Percentiles rank a stretch among this genome's conserved stretches.
Evolutionary conservation across 495 filamentous ascomycete genomes (phyloP).

Genomic region (Durotheca rogersii): DNA sequence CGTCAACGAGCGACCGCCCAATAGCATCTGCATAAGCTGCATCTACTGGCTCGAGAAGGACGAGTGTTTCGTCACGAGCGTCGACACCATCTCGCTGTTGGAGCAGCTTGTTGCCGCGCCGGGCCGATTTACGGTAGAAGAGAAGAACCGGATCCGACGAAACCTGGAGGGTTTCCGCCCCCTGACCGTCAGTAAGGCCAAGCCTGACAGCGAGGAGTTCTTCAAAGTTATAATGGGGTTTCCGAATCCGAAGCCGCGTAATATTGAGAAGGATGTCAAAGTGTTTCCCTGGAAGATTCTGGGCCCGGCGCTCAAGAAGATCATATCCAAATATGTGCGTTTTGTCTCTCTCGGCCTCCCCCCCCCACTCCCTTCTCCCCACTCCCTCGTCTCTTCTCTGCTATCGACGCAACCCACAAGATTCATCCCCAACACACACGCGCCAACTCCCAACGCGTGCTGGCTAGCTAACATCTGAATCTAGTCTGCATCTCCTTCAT

Average conservation of each 20-base stretch:
- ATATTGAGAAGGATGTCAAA: slow-evolving; percentile 99
- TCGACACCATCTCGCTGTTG: slow-evolving; percentile 90
- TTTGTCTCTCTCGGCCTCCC: neutral
- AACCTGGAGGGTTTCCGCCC: slow-evolving; percentile 93
- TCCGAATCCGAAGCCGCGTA: slow-evolving; percentile 87
- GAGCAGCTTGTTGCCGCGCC: slow-evolving; percentile 76
- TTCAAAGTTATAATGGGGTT: slow-evolving; percentile 99
- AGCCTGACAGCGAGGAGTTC: slow-evolving; percentile 88
- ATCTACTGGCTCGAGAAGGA: slow-evolving; percentile 90
- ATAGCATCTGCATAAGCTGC: slow-evolving; percentile 85
- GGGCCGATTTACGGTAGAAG: slow-evolving; percentile 83
- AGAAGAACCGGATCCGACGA: slow-evolving; percentile 95
- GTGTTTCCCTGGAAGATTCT: slow-evolving; percentile 94
- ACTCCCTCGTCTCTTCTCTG: neutral
- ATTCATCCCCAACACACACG: no score
- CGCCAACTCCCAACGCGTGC: neutral
- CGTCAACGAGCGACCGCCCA: slow-evolving; percentile 66
- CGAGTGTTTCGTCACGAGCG: slow-evolving; percentile 90
- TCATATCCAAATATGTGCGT: slow-evolving; percentile 86
- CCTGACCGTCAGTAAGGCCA: slow-evolving; percentile 86
- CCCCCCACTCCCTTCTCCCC: neutral
- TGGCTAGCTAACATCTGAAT: slow-evolving; percentile 4
- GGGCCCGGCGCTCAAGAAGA: slow-evolving; percentile 83
- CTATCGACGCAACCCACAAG: neutral
- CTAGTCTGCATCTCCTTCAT: slow-evolving; percentile 33